Conservation (phyloP, 139 green algal species). For the Chlamydomonas sp. region DNA sequence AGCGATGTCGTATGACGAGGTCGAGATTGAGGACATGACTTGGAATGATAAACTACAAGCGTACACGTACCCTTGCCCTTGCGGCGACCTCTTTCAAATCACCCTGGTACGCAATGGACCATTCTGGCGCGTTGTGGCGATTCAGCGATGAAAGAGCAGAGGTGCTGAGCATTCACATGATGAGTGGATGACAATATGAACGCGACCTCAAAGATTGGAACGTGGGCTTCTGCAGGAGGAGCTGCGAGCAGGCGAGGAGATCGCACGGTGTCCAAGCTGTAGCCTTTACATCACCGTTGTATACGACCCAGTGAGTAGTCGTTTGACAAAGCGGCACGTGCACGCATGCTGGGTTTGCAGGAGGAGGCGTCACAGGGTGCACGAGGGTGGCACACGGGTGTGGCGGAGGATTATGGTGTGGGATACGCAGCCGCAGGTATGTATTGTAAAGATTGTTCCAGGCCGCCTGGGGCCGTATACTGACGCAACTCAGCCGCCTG, state of each 20-base stretch:
- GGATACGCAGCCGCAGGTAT: no score
- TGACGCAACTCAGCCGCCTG: neutral
- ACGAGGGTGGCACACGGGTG: no score
- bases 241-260: slow-evolving; percentile 88
- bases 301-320: slow-evolving; percentile 82
- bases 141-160: neutral
- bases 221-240: slow-evolving; percentile 74
- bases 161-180: neutral
- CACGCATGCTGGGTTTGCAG: neutral
- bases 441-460: neutral
- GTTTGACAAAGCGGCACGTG: neutral
- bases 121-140: neutral
- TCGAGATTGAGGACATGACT: slow-evolving; percentile 98
- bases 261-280: slow-evolving; percentile 95
- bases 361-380: neutral
- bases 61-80: slow-evolving; percentile 95
- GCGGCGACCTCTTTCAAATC: slow-evolving; percentile 98
- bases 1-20: slow-evolving; percentile 87
- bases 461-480: neutral
- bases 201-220: neutral
- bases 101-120: slow-evolving; percentile 62
- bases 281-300: slow-evolving; percentile 94
- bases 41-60: slow-evolving; percentile 90
- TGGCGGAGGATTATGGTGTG: no score
- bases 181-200: neutral